A percentile compares a stretch with the other conserved stretches of the same genome.
These are phyloP conservation scores for Russula olivacea DNA, from an alignment of 768 basidiomycete species.

Conservation along the genomic window DNA sequence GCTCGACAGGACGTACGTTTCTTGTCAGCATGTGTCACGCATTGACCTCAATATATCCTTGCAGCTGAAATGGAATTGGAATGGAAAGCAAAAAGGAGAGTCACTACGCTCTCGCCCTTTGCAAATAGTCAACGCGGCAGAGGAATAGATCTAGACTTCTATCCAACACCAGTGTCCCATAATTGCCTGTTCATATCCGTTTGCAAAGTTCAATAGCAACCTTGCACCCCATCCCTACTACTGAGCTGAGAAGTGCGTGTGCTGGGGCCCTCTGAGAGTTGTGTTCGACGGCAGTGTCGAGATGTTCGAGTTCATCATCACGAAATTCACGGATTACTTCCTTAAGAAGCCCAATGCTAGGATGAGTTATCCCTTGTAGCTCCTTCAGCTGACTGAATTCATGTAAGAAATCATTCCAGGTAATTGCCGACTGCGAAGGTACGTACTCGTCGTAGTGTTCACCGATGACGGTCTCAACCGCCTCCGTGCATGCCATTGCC, in stretches of 20 bases:
- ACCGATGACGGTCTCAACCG: slow-evolving; percentile 95
- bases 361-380: slow-evolving; percentile 63
- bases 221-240: slow-evolving; percentile 82
- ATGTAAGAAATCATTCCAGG: slow-evolving; percentile 41
- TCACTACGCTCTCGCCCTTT: slow-evolving; percentile 31
- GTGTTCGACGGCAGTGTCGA: slow-evolving; percentile 85
- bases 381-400: slow-evolving; percentile 70
- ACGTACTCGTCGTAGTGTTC: slow-evolving; percentile 97
- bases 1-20: slow-evolving; percentile 36
- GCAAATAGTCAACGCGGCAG: slow-evolving; percentile 13
- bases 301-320: slow-evolving; percentile 92
- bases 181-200: slow-evolving; percentile 43
- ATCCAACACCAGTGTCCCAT: not conserved
- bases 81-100: slow-evolving; percentile 45
- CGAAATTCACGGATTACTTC: slow-evolving; percentile 76
- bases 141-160: slow-evolving; percentile 15
- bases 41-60: not conserved
- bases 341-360: slow-evolving; percentile 69
- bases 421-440: not conserved
- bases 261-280: slow-evolving; percentile 86
- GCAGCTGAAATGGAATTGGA: slow-evolving; percentile 52
- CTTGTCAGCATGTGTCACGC: not conserved
- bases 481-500: slow-evolving; percentile 98
- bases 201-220: slow-evolving; percentile 88
- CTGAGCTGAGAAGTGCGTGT: slow-evolving; percentile 81